Evolutionary conservation across 331 rosid species (phyloP), one percentile per base, ranked within the genome.

Genomic region (Cydonia oblonga): DNA sequence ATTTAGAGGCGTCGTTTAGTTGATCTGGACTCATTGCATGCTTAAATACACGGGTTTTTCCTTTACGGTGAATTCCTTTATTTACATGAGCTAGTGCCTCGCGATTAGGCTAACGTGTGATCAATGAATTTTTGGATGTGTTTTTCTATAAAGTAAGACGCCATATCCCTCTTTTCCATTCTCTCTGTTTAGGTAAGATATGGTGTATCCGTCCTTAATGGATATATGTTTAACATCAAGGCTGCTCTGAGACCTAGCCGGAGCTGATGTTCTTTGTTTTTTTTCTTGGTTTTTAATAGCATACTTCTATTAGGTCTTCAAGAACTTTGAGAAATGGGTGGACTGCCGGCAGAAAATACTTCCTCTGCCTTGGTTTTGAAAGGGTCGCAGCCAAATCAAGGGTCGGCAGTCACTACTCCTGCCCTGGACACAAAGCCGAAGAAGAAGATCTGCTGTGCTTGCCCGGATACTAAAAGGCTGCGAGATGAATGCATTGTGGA

Each of bases 371-470:
- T 78, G 73, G 75, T 73, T 62, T 52, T 78, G 67, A 72, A 54
- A 38, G 81, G 68, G 54, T 73, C 86, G 12, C 85, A 73, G 80
- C 76, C 72, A 69, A 79, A 70, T 30, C 84, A 78, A 33, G 69
- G 77, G 6, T 33, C 74, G 22, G 80, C 70, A 13, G 72, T 68
- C 51, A 29, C 75, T 22, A 71, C 78, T 16, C 46, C 78, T 42
- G 68, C n/a, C 28, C 46, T 76, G 23, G 90, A 87, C 26, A 73
- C 87, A 38, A 87, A 85, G 76, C 96, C 89, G 14, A 90, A 93
- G 87, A 93, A 89, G 87, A 93, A 88, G 78, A 88, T 91, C 13
- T 93, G 98, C 23, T 93, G 97, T 80, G 97, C 96, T 58, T 93
- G 97, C 81, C 98, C 96, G 0, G 97, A 91, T 24, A 91, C 98